These are phyloP conservation scores for Entomortierella parvispora DNA, from an alignment of 192 early-diverging fungal species.

Conservation along the genomic window DNA sequence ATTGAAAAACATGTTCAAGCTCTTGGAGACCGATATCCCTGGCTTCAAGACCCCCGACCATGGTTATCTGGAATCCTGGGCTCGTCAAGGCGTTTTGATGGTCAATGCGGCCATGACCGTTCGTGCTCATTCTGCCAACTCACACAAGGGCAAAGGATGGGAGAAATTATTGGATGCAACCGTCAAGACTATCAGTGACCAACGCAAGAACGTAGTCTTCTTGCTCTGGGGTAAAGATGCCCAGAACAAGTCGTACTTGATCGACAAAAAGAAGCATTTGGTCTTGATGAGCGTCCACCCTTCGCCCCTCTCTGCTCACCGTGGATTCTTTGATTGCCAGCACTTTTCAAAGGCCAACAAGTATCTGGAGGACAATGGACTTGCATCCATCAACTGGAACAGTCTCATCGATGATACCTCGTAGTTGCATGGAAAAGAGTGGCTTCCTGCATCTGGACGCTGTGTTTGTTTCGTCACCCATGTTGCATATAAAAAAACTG, in stretches of 20 bases:
- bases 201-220: conserved; percentile 80
- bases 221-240: conserved; percentile 94
- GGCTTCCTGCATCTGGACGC: too few relatives aligned
- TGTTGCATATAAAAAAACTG: too few relatives aligned
- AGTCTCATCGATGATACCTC: conserved; percentile 48
- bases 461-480: too few relatives aligned
- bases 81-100: conserved; percentile 87
- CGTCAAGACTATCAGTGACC: conserved; percentile 74
- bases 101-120: conserved; percentile 93
- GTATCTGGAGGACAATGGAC: conserved; percentile 74
- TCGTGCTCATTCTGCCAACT: conserved; percentile 77
- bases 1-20: conserved; percentile 91
- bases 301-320: conserved; percentile 85
- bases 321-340: conserved; percentile 87
- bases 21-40: conserved; percentile 75
- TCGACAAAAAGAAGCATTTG: conserved; percentile 84
- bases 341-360: conserved; percentile 92
- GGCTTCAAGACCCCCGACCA: conserved; percentile 77
- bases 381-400: conserved; percentile 74
- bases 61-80: conserved; percentile 86
- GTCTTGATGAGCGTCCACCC: conserved; percentile 91
- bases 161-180: conserved; percentile 83
- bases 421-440: not conserved
- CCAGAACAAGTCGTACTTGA: conserved; percentile 81
- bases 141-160: conserved; percentile 89